Conservation (phyloP, 768 basidiomycete genomes). For the Trametes meyenii region DNA sequence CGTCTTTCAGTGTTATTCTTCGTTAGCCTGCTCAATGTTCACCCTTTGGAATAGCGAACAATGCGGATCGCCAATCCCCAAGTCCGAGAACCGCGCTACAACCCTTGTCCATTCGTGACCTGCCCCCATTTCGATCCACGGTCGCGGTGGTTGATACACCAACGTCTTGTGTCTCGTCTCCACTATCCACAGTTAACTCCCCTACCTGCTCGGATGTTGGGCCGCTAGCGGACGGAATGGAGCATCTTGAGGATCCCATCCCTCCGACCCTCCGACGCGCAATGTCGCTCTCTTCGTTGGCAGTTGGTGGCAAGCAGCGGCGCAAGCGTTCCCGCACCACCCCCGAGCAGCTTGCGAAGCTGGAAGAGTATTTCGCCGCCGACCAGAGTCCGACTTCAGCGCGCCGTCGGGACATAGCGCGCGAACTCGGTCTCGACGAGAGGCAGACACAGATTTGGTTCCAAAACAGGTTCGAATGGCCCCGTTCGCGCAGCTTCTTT, state of each 20-base stretch:
- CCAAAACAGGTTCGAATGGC: conserved; percentile 66
- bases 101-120: conserved; percentile 7
- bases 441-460: conserved; percentile 92
- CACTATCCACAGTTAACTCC: conserved; percentile 11
- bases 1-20: neutral
- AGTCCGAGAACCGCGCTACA: conserved; percentile 1
- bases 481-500: conserved; percentile 3
- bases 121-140: neutral
- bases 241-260: neutral
- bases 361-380: conserved; percentile 68
- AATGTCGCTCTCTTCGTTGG: conserved; percentile 20
- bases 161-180: conserved; percentile 9
- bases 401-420: conserved; percentile 72
- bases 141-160: neutral
- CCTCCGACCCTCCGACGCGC: conserved; percentile 11
- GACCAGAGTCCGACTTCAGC: conserved; percentile 76
- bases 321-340: conserved; percentile 66
- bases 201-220: conserved; percentile 12
- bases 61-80: neutral
- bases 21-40: neutral
- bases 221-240: neutral
- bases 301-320: conserved; percentile 51
- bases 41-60: neutral
- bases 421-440: conserved; percentile 78
- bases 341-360: conserved; percentile 74